phyloP scores from a whole-genome alignment of 176 grass and related monocot species.

The Chrysopogon serrulatus region DNA sequence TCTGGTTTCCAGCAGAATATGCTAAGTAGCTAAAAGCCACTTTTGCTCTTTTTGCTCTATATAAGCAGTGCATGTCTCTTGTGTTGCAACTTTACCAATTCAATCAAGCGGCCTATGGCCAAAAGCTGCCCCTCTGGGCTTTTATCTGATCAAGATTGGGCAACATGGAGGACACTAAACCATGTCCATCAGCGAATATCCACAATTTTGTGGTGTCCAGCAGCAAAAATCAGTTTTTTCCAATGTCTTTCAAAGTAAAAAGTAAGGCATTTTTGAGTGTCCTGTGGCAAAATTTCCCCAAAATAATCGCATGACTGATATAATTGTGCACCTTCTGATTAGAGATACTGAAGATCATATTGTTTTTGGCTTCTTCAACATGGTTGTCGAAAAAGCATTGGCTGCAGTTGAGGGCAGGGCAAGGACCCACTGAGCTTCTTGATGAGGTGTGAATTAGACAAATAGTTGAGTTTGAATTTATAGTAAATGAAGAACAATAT shows the following conservation, averaged over 20 bases:
- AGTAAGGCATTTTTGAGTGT: background rate
- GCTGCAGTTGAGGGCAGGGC: conserved; percentile 87
- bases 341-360: conserved; percentile 99
- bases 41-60: too few relatives aligned
- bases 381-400: conserved; percentile 97
- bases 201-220: background rate
- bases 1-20: too few relatives aligned
- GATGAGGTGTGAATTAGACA: conserved; percentile 74
- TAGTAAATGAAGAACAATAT: background rate
- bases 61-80: too few relatives aligned
- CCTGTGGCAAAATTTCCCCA: background rate
- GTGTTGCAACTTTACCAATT: too few relatives aligned
- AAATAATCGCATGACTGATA: background rate
- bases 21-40: too few relatives aligned
- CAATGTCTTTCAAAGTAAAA: background rate
- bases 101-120: too few relatives aligned
- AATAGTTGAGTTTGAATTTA: background rate
- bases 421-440: conserved; percentile 83
- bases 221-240: background rate
- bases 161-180: background rate
- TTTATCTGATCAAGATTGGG: too few relatives aligned
- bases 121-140: too few relatives aligned
- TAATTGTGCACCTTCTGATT: conserved; percentile 37
- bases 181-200: background rate
- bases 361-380: conserved; percentile 97